These are phyloP conservation scores for Camellia sinensis DNA, from an alignment of 148 eudicot genomes.

Conservation along the genomic window DNA sequence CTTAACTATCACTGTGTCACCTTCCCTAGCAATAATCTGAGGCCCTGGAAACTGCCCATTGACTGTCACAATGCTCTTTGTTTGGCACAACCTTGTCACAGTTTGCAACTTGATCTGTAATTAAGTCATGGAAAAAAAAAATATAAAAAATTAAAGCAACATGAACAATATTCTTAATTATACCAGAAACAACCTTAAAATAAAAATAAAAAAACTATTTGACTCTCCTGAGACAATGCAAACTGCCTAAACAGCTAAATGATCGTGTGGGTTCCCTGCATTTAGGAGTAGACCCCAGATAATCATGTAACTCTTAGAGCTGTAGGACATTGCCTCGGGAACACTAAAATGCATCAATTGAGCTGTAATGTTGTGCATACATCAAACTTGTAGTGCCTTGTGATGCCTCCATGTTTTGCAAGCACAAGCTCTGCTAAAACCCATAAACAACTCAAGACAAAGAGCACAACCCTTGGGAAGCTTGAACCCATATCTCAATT, in stretches of 20 bases:
- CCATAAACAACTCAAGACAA: background rate
- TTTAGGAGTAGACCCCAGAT: too few species aligned
- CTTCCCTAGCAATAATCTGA: conserved; percentile 41
- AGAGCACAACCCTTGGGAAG: background rate
- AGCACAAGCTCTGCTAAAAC: conserved; percentile 8
- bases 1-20: conserved; percentile 35
- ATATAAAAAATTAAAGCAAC: background rate
- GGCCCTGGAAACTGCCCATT: conserved; percentile 55
- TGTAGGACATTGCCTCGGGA: too few species aligned
- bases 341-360: background rate
- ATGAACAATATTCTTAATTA: background rate
- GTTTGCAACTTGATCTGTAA: conserved; percentile 37
- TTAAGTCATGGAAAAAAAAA: background rate
- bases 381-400: conserved; percentile 15
- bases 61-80: conserved; percentile 49
- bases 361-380: background rate
- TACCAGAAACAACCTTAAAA: background rate
- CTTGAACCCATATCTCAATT: background rate
- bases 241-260: too few species aligned
- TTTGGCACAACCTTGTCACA: conserved; percentile 49
- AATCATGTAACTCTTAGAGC: too few species aligned
- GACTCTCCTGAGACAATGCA: too few species aligned
- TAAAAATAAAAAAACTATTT: background rate
- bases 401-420: conserved; percentile 19
- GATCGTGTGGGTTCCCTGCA: too few species aligned